Base-by-base conservation (phyloP, 2,329 filamentous ascomycete genomes). In the Aspergillus sp. region DNA sequence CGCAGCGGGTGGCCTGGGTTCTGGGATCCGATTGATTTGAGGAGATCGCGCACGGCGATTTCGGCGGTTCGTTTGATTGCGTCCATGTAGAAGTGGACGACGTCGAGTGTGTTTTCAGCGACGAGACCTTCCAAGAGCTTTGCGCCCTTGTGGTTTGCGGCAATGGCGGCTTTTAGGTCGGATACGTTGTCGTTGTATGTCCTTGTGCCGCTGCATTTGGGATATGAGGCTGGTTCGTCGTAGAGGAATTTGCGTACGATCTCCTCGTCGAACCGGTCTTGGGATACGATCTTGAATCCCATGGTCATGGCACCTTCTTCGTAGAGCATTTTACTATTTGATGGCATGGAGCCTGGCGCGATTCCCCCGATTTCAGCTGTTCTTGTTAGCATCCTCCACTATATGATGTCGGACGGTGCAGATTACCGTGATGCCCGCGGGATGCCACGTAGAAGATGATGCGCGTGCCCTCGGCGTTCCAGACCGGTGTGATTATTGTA, bases 121-220 rank as follows among this genome's bases (percentile, higher is more conserved):
- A 96, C 92, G 2, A 95, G 77, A 0, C 83, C 81, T 49, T 83
- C 83, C 62, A 96, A 93, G 22, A 93, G 79, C 30, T 85, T 87
- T 67, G 93, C 93, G 8, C 91, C 91, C 65, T 92, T 93, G 66
- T 91, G 88, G 67, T 96, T 96, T 13, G 91, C 90, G 0, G 91
- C 90, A 12, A 95, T 88, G 70, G 95, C 91, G 0, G 91, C 91
- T 72, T 93, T 92, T 39, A 96, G 80, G 69, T 96, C 91, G 51
- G 91, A 93, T 63, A 96, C 80, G 69, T 96, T 96, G 72, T 96
- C 91, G 8, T 84, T 86, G 1, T 79, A 68, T 89, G 91, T 43
- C 91, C 80, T 8, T 30, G 26, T 0, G 91, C 93, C 2, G 90
- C 91, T 53, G 84, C 90, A 95, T 1, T 89, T 91, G 0, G 87